Percentiles rank a stretch among this genome's conserved stretches.
Evolutionary conservation across 805 yeast genomes (phyloP).

Genomic region (Saturnispora bothae): DNA sequence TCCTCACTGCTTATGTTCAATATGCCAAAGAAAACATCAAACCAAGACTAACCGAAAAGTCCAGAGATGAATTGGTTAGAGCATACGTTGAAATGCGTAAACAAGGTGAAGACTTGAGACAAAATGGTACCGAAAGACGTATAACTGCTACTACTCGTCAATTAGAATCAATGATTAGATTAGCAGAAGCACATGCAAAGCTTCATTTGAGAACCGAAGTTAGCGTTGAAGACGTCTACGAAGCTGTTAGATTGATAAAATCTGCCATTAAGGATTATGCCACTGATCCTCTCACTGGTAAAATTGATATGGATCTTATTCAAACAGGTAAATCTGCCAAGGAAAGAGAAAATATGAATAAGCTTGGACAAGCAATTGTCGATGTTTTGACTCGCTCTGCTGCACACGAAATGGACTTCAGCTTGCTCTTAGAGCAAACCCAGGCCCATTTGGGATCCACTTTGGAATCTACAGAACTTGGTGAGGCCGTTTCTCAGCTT

Average conservation of each 20-base stretch:
- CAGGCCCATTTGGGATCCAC: conserved; percentile 56
- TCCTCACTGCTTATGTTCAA: conserved; percentile 78
- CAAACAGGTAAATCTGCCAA: conserved; percentile 92
- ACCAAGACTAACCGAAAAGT: conserved; percentile 73
- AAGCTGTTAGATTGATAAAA: conserved; percentile 85
- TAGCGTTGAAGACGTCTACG: conserved; percentile 72
- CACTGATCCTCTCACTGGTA: conserved; percentile 93
- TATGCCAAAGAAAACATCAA: conserved; percentile 81
- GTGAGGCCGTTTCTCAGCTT: conserved; percentile 55
- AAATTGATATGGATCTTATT: conserved; percentile 93
- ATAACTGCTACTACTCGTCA: conserved; percentile 98
- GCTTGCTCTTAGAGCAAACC: conserved; percentile 46
- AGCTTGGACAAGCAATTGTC: conserved; percentile 52
- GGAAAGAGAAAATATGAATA: conserved; percentile 69
- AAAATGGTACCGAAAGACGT: conserved; percentile 61
- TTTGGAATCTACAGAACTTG: conserved; percentile 62
- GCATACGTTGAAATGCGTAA: conserved; percentile 91
- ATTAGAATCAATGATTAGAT: conserved; percentile 88
- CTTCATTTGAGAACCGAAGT: conserved; percentile 74
- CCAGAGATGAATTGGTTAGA: conserved; percentile 75
- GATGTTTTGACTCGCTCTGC: conserved; percentile 33
- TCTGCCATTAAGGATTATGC: conserved; percentile 97
- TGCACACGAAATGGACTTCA: conserved; percentile 37
- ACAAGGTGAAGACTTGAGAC: conserved; percentile 80
- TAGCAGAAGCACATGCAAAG: conserved; percentile 95